phyloP scores from a whole-genome alignment of 2,329 filamentous ascomycete species.

The Reticulascus tulasneorum region DNA sequence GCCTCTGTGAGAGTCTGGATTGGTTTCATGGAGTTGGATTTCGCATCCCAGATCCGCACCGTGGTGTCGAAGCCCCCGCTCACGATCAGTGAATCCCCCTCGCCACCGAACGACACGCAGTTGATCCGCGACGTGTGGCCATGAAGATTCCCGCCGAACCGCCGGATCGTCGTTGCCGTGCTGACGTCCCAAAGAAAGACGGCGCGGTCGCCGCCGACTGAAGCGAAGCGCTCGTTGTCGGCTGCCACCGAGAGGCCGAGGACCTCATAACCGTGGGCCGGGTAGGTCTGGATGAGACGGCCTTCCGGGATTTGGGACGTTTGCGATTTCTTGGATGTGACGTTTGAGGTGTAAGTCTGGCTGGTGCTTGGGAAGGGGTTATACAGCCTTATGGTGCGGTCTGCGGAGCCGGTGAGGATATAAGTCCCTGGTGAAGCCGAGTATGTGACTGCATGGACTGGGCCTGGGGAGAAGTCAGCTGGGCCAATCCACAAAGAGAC shows the following conservation, averaged over 20 bases:
- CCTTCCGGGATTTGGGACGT: conserved; percentile 38
- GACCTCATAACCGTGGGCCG: conserved; percentile 88
- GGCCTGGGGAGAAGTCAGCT: conserved; percentile 41
- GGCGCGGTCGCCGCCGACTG: conserved; percentile 82
- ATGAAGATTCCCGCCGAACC: conserved; percentile 59
- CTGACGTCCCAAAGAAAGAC: conserved; percentile 96
- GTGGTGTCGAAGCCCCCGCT: conserved; percentile 72
- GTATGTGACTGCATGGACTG: conserved; percentile 69
- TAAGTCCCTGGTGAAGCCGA: conserved; percentile 70
- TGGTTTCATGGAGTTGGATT: conserved; percentile 50
- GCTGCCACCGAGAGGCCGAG: conserved; percentile 70
- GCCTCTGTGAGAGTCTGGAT: conserved; percentile 73
- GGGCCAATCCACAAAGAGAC: not conserved
- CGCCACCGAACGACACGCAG: conserved; percentile 72
- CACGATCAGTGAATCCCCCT: conserved; percentile 68
- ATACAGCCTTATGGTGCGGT: conserved; percentile 82
- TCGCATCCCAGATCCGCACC: conserved; percentile 72
- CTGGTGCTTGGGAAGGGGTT: conserved; percentile 58
- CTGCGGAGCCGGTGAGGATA: conserved; percentile 80
- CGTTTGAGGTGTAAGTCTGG: conserved; percentile 18
- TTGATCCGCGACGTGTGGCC: conserved; percentile 75
- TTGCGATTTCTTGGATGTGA: conserved; percentile 33
- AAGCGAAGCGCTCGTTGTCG: conserved; percentile 82
- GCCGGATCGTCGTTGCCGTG: conserved; percentile 69
- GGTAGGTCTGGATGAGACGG: conserved; percentile 79